Percentiles rank a stretch among this genome's conserved stretches.
phyloP scores from a whole-genome alignment of 179 eudicot species.

The Gypsophila paniculata region DNA sequence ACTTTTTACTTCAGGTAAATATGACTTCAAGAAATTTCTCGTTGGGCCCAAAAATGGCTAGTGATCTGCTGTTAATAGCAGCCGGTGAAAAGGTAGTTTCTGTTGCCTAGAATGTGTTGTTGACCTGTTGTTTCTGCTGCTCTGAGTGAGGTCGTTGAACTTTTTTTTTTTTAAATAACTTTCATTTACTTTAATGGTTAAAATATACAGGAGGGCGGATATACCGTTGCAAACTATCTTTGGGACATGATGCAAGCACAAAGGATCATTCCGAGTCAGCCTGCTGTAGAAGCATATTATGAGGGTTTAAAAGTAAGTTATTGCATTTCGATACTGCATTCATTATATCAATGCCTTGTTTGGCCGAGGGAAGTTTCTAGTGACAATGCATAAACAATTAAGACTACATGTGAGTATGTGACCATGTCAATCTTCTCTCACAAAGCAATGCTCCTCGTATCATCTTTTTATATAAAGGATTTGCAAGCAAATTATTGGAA shows the following conservation, averaged over 20 bases:
- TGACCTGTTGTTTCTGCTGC: constrained; percentile 9
- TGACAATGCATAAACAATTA: neutral
- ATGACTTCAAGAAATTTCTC: constrained; percentile 46
- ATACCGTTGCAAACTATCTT: constrained; percentile 60
- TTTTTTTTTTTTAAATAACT: neutral
- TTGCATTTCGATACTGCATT: neutral
- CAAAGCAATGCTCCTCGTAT: neutral
- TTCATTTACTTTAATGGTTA: neutral
- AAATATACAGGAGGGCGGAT: constrained; percentile 63
- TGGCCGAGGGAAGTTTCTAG: neutral
- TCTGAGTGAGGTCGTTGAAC: neutral
- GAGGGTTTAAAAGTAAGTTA: constrained; percentile 72
- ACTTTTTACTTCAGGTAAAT: constrained; percentile 39
- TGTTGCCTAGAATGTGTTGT: neutral
- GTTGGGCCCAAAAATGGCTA: constrained; percentile 47
- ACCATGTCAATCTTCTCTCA: neutral
- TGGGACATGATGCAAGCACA: constrained; percentile 92
- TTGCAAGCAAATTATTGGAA: neutral
- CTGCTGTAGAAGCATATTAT: constrained; percentile 76
- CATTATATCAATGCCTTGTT: neutral
- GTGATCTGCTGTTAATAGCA: constrained; percentile 73
- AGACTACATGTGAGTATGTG: neutral
- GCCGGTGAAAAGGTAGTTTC: constrained; percentile 75
- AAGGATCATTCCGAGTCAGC: constrained; percentile 36
- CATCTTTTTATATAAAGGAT: neutral